A percentile compares a stretch with the other conserved stretches of the same genome.
These are phyloP conservation scores for Populus euphratica DNA, from an alignment of 345 rosid genomes.

Conservation along the genomic window DNA sequence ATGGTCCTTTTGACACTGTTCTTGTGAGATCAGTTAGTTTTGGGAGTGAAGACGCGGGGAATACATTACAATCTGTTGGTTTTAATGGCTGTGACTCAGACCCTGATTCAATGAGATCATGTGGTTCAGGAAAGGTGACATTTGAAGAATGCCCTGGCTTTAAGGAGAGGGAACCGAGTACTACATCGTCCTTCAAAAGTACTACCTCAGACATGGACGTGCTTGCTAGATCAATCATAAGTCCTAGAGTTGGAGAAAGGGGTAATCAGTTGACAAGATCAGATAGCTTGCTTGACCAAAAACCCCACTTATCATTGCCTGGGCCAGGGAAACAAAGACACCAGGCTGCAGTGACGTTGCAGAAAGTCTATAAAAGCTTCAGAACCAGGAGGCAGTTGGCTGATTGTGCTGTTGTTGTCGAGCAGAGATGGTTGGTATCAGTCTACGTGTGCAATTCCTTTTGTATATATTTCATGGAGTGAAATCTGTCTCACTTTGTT, in stretches of 20 bases:
- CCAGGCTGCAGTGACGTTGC: slow-evolving; percentile 74
- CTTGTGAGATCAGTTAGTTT: slow-evolving; percentile 25
- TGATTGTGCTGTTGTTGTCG: slow-evolving; percentile 87
- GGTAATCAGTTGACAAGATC: slow-evolving; percentile 16
- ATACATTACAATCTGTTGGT: slow-evolving; percentile 38
- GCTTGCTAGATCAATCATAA: slow-evolving; percentile 18
- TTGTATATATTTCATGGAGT: background rate
- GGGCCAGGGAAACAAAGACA: slow-evolving; percentile 22
- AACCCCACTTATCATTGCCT: background rate
- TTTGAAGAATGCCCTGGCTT: slow-evolving; percentile 34
- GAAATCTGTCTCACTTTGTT: background rate
- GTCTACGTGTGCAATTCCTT: background rate
- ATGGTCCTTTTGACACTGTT: slow-evolving; percentile 24
- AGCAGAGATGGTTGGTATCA: slow-evolving; percentile 77
- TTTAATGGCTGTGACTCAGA: slow-evolving; percentile 38
- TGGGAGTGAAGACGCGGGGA: slow-evolving; percentile 20
- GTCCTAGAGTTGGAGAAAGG: slow-evolving; percentile 25
- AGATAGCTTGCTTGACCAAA: slow-evolving; percentile 15
- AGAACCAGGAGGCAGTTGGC: slow-evolving; percentile 86
- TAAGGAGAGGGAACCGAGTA: slow-evolving; percentile 27
- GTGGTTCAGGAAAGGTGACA: slow-evolving; percentile 23
- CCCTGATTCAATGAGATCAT: slow-evolving; percentile 26
- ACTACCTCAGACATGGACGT: slow-evolving; percentile 28
- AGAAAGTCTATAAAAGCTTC: slow-evolving; percentile 90
- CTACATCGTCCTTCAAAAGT: slow-evolving; percentile 20